These are phyloP conservation scores for Penicillium maclennaniae DNA, from an alignment of 495 filamentous ascomycete species.

Conservation along the genomic window DNA sequence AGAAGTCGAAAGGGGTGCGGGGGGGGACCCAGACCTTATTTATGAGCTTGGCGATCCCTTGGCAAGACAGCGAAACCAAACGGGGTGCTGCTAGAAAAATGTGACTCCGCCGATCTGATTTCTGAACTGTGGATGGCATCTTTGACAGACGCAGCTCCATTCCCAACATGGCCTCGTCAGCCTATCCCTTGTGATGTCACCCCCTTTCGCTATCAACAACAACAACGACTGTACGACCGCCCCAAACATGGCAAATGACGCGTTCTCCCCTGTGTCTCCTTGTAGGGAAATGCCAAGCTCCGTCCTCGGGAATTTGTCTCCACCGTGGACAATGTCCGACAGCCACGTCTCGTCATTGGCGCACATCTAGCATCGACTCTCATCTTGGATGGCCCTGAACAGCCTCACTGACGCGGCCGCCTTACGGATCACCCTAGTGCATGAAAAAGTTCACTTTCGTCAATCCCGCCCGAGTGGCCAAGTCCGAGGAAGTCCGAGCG, in stretches of 20 bases:
- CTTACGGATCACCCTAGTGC: too few species aligned
- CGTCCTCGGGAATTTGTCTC: constrained; percentile 7
- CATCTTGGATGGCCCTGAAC: neutral
- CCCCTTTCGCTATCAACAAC: neutral
- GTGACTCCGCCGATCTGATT: constrained; percentile 11
- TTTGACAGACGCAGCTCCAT: constrained; percentile 9
- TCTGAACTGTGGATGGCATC: constrained; percentile 3
- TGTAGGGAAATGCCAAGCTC: constrained; percentile 14
- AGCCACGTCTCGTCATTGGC: constrained; percentile 2
- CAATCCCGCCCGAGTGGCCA: too few species aligned
- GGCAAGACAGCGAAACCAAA: constrained; percentile 8
- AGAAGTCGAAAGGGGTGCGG: neutral
- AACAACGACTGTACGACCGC: neutral
- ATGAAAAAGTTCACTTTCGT: too few species aligned
- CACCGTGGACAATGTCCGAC: constrained; percentile 16
- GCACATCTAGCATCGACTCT: too few species aligned
- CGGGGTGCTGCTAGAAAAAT: too few species aligned
- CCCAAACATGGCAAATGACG: constrained; percentile 17
- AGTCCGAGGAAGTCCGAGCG: neutral
- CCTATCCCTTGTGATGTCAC: constrained; percentile 1
- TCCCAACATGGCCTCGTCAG: constrained; percentile 9
- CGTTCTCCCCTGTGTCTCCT: constrained; percentile 13
- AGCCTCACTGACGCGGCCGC: neutral
- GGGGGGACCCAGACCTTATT: constrained; percentile 9
- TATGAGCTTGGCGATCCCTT: constrained; percentile 16